A percentile compares a stretch with the other conserved stretches of the same genome.
These are phyloP conservation scores for Russula griseocarnosa DNA, from an alignment of 768 basidiomycete genomes.

Conservation along the genomic window DNA sequence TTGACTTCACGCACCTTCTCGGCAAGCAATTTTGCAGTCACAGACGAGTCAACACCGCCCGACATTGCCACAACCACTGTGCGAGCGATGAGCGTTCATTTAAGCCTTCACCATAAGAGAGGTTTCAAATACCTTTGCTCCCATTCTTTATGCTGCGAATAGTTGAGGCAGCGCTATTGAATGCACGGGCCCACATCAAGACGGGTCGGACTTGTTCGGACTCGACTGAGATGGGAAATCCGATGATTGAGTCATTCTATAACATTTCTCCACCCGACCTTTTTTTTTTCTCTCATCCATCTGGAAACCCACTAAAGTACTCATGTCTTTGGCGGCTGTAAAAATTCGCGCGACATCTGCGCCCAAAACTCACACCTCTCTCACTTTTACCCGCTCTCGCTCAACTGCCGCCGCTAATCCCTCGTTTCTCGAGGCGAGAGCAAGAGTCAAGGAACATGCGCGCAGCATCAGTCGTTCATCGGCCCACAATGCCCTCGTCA, in stretches of 20 bases:
- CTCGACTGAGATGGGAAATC: background rate
- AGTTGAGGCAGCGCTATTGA: background rate
- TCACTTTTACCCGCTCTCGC: constrained; percentile 45
- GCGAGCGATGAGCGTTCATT: background rate
- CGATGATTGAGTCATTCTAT: constrained; percentile 10
- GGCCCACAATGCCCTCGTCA: constrained; percentile 54
- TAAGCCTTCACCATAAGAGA: background rate
- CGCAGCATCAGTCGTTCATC: constrained; percentile 71
- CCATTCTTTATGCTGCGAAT: constrained; percentile 29
- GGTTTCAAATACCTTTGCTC: constrained; percentile 32
- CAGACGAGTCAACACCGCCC: constrained; percentile 93
- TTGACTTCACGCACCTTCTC: constrained; percentile 46
- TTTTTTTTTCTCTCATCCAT: background rate
- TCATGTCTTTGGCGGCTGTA: constrained; percentile 44
- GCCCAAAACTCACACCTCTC: constrained; percentile 35
- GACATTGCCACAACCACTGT: constrained; percentile 91
- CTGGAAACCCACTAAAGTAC: constrained; percentile 34
- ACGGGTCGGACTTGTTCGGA: constrained; percentile 13
- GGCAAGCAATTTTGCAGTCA: constrained; percentile 72
- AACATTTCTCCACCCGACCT: background rate
- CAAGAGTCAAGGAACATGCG: constrained; percentile 73
- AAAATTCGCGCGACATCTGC: constrained; percentile 45
- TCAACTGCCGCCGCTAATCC: constrained; percentile 46
- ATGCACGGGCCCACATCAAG: constrained; percentile 12
- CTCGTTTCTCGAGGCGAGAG: constrained; percentile 75